Base-by-base conservation (phyloP, 305 asterid genomes). In the Andrographis paniculata region DNA sequence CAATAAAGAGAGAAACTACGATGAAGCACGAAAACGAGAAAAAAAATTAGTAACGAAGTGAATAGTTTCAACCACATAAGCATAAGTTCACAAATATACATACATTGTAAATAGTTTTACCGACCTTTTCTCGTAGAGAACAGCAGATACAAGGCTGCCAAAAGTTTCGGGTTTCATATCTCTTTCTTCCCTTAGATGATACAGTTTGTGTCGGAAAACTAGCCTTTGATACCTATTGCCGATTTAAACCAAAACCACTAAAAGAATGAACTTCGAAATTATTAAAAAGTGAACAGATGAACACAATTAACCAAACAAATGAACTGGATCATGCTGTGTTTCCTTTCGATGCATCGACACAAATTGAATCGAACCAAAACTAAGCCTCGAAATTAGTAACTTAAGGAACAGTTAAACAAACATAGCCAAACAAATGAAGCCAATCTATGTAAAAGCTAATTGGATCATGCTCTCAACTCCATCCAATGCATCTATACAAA, bases 131-230 rank as follows among this genome's bases (percentile, higher is more conserved):
- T 91, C 96, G 38, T 86, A 91, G 33, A 80, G 91, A 60, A 86
- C 50, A 14, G 96, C 95, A 55, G 98, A 86, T 20, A 89, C 96
- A 21, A 89, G 94, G 74, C 93, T 89, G n/a, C 96, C 87, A 76
- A 89, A 89, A 48, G 96, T 89, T 61, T 86, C 98, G 37, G 96
- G 98, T 79, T 82, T 89, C 96, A 89, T 86, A 56, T 91, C 75
- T 70, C 96, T 80, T 76, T 91, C 99, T 73, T 91, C 99, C 57
- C 99, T 67, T 20, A 91, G 83, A 58, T 86, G 72, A 68, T 91
- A 91, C 56, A 91, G 56, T 66, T 91, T 91, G 72, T 83, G 95
- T 13, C 95, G 83, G 42, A 91, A 91, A 46, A 81, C 77, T 39
- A 91, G 93, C 30, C 88, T 66, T 49, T 91, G 96, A 56, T 79